phyloP scores from a whole-genome alignment of 495 filamentous ascomycete genomes.

The Neurospora sp. region DNA sequence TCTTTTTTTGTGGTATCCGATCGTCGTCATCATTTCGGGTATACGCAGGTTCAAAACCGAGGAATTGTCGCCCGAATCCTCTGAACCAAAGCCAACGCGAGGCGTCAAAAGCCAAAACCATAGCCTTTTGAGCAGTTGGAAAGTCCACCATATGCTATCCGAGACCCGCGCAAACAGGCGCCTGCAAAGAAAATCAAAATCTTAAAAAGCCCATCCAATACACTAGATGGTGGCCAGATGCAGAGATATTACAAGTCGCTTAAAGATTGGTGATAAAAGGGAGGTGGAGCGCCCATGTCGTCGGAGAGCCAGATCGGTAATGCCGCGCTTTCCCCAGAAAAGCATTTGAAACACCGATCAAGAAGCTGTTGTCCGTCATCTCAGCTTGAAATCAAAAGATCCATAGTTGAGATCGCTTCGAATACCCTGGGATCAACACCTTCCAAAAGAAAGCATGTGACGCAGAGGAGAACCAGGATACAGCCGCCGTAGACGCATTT shows the following conservation, averaged over 20 bases:
- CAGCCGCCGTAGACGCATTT: not conserved
- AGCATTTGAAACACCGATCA: not conserved
- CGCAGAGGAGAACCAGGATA: not conserved
- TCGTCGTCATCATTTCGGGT: conserved; percentile 19
- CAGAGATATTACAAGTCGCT: not conserved
- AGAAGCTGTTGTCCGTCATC: not conserved
- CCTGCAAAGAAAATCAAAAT: not conserved
- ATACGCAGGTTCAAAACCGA: not conserved
- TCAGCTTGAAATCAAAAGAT: not conserved
- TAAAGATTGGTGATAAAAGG: not conserved
- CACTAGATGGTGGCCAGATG: not conserved
- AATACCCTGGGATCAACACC: not conserved
- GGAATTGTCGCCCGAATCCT: not conserved
- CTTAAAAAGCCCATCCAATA: not conserved
- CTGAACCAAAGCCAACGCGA: not conserved
- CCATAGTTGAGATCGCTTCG: not conserved
- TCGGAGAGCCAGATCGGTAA: not conserved
- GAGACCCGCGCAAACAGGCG: not conserved
- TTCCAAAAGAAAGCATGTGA: not conserved
- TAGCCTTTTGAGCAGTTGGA: not conserved
- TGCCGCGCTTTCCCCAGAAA: not conserved
- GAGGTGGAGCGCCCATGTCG: not conserved
- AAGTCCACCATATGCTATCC: not conserved
- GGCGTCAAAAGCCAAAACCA: not conserved
- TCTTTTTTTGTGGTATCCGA: conserved; percentile 13